phyloP scores from a whole-genome alignment of 805 yeast species.

The Wickerhamiella kazuoi region DNA sequence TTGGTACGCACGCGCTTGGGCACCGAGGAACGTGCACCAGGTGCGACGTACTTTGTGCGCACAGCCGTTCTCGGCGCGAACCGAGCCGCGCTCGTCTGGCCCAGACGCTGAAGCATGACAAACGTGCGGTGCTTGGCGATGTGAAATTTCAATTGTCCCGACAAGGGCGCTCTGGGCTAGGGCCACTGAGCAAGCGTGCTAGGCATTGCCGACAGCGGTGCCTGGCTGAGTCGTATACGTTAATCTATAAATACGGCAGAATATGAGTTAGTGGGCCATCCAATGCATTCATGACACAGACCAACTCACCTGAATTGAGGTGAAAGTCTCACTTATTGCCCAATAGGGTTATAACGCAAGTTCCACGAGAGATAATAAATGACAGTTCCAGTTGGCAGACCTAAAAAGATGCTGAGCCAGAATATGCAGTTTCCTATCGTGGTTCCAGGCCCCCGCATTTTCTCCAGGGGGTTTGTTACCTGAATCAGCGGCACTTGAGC shows the following conservation, averaged over 20 bases:
- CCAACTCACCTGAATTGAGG: too few species aligned
- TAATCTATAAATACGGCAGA: too few species aligned
- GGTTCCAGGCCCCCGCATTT: constrained; percentile 25
- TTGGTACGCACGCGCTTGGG: constrained; percentile 15
- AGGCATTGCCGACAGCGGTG: too few species aligned
- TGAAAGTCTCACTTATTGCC: too few species aligned
- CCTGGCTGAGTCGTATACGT: too few species aligned
- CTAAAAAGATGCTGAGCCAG: constrained; percentile 30
- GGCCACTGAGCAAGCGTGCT: too few species aligned
- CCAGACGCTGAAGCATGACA: not conserved
- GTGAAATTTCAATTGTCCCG: too few species aligned
- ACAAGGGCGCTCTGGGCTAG: too few species aligned
- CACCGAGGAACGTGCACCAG: constrained; percentile 13
- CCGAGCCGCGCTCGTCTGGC: not conserved
- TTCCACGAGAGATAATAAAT: constrained; percentile 31
- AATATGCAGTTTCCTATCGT: constrained; percentile 30
- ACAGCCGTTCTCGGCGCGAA: not conserved
- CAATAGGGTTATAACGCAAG: constrained; percentile 11
- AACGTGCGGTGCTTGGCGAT: not conserved
- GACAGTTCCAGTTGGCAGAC: constrained; percentile 29
- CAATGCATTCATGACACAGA: too few species aligned
- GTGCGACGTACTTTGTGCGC: constrained; percentile 13
- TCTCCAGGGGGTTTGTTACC: constrained; percentile 27
- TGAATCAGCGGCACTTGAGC: constrained; percentile 27
- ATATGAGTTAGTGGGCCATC: too few species aligned